A percentile compares a stretch with the other conserved stretches of the same genome.
Conservation (phyloP, 1,284 basidiomycete species). For the Cutaneotrichosporon arboriforme region DNA sequence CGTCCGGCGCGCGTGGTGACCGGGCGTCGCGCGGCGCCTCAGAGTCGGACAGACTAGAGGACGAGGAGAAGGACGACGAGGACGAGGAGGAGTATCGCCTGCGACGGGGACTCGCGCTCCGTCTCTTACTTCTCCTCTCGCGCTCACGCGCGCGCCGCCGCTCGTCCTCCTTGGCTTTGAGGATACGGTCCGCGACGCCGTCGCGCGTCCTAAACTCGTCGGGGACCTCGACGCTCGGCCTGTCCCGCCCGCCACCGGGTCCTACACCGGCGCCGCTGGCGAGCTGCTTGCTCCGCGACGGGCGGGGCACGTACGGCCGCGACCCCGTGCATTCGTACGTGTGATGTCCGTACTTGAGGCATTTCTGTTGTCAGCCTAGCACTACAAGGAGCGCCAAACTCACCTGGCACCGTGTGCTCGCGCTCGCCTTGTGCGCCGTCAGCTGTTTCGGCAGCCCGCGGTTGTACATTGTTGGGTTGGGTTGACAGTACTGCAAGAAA, state of each 20-base stretch:
- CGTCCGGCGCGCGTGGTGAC: neutral
- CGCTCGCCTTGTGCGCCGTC: constrained; percentile 29
- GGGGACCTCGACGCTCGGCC: constrained; percentile 42
- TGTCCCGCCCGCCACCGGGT: constrained; percentile 25
- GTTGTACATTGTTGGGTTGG: constrained; percentile 10
- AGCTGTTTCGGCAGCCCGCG: constrained; percentile 34
- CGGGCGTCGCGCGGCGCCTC: neutral
- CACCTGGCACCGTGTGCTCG: constrained; percentile 46
- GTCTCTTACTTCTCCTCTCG: constrained; percentile 10
- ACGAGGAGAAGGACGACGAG: neutral
- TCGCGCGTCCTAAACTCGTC: constrained; percentile 44
- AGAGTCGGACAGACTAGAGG: neutral
- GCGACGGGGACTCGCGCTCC: neutral
- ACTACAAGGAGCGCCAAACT: constrained; percentile 4
- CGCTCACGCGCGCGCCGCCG: constrained; percentile 23
- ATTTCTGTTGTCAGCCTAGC: constrained; percentile 35
- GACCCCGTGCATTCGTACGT: constrained; percentile 48
- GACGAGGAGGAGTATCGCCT: neutral
- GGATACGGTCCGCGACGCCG: constrained; percentile 44
- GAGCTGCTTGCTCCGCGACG: constrained; percentile 41
- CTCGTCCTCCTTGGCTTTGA: constrained; percentile 43
- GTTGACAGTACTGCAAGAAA: no score
- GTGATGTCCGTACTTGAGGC: constrained; percentile 44
- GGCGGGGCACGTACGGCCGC: constrained; percentile 41
- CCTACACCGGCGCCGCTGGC: constrained; percentile 11